Evolutionary conservation across 208 protist species (phyloP).

Genomic region (Crithidia fasciculata): DNA sequence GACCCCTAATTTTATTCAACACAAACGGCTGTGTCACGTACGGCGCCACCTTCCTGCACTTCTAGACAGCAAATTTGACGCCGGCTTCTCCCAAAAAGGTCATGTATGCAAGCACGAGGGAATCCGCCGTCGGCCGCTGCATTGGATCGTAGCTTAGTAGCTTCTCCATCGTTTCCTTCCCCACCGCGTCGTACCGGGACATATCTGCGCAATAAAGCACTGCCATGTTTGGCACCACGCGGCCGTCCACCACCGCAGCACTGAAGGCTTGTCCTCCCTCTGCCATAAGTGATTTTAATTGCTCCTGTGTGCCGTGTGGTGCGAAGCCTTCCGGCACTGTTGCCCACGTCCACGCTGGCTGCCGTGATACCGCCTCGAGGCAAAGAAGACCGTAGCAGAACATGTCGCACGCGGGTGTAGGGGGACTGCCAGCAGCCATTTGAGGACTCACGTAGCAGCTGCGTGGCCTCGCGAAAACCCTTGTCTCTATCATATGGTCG

Average conservation of each 20-base stretch:
- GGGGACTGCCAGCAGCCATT: conserved; percentile 30
- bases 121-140: no score
- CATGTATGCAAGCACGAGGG: no score
- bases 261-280: not conserved
- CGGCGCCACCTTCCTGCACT: no score
- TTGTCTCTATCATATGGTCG: not conserved
- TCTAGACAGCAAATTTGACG: no score
- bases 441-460: not conserved
- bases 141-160: not conserved
- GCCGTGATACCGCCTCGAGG: conserved; percentile 45
- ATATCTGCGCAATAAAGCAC: not conserved
- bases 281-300: not conserved
- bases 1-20: no score
- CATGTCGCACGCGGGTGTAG: conserved; percentile 49
- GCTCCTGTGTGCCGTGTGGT: not conserved
- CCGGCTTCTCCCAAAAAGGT: no score
- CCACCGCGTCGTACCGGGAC: no score
- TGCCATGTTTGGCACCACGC: not conserved
- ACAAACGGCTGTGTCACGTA: no score
- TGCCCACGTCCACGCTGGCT: conserved; percentile 18
- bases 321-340: not conserved
- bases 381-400: conserved; percentile 59
- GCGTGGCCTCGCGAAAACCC: not conserved
- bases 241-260: not conserved
- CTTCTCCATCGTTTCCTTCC: no score